These are phyloP conservation scores for Plasmopara halstedii DNA, from an alignment of 352 stramenopile genomes.

Conservation along the genomic window DNA sequence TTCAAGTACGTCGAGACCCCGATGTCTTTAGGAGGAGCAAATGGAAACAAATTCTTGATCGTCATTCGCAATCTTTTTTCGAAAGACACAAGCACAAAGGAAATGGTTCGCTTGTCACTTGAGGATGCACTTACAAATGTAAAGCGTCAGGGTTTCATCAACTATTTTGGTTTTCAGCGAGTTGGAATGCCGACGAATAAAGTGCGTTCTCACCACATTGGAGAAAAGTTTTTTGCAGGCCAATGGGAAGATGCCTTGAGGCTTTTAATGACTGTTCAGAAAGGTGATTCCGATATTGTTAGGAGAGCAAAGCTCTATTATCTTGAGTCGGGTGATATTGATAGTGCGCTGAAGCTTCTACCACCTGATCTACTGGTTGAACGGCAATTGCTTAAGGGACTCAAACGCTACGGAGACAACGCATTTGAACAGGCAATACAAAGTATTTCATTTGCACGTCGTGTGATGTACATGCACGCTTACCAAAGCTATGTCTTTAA, in stretches of 20 bases:
- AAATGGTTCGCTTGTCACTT: conserved; percentile 14
- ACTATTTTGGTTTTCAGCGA: conserved; percentile 81
- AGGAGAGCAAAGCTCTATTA: no score
- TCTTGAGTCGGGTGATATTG: conserved; percentile 34
- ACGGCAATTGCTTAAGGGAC: conserved; percentile 49
- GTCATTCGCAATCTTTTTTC: conserved; percentile 29
- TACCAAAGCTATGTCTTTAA: conserved; percentile 81
- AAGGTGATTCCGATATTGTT: conserved; percentile 28
- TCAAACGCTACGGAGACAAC: conserved; percentile 49
- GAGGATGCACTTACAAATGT: conserved; percentile 23
- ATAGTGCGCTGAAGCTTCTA: conserved; percentile 49
- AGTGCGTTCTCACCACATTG: conserved; percentile 61
- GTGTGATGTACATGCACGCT: conserved; percentile 66
- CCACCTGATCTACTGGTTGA: conserved; percentile 38
- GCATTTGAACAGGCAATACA: conserved; percentile 50
- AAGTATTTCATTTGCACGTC: conserved; percentile 46
- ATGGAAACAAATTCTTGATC: conserved; percentile 66
- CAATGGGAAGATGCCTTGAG: conserved; percentile 49
- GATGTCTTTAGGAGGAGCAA: conserved; percentile 36
- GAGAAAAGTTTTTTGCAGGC: conserved; percentile 49
- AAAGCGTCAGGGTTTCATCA: conserved; percentile 45
- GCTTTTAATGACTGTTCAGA: conserved; percentile 26
- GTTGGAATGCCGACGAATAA: conserved; percentile 40
- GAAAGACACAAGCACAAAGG: conserved; percentile 1
- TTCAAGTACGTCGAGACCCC: conserved; percentile 42